These are phyloP conservation scores for Yamadazyma mexicana DNA, from an alignment of 1,139 yeast species.

Conservation along the genomic window DNA sequence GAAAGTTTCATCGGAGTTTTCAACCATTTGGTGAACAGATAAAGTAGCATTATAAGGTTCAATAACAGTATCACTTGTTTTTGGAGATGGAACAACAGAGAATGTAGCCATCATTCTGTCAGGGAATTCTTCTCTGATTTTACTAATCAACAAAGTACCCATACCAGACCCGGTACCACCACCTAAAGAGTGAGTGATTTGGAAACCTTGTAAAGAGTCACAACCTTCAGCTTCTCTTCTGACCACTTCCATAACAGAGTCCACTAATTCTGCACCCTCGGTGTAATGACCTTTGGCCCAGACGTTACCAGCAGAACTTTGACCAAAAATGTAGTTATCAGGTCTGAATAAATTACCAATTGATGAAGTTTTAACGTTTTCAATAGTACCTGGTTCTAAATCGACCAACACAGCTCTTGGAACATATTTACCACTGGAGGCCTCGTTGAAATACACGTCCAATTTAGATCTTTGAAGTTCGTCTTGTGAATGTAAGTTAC, in stretches of 20 bases:
- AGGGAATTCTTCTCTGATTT: constrained; percentile 84
- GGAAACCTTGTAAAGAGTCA: constrained; percentile 93
- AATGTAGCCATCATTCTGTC: constrained; percentile 97
- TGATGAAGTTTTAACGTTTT: constrained; percentile 71
- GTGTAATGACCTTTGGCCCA: constrained; percentile 98
- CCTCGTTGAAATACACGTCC: constrained; percentile 54
- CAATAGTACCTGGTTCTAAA: constrained; percentile 92
- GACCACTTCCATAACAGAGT: constrained; percentile 81
- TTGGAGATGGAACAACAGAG: constrained; percentile 90
- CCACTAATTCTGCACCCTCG: constrained; percentile 92
- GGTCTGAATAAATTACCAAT: constrained; percentile 88
- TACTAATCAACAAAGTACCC: constrained; percentile 82
- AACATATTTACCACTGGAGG: constrained; percentile 82
- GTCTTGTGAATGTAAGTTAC: constrained; percentile 69
- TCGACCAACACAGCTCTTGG: constrained; percentile 93
- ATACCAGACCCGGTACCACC: constrained; percentile 98
- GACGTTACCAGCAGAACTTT: constrained; percentile 89
- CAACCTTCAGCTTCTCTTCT: constrained; percentile 94
- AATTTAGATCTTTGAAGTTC: constrained; percentile 64
- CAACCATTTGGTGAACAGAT: constrained; percentile 90
- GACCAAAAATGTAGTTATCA: constrained; percentile 85
- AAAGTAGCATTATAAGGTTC: constrained; percentile 93
- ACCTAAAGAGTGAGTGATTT: constrained; percentile 89
- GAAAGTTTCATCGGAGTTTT: constrained; percentile 88
- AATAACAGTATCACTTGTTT: constrained; percentile 87